These are phyloP conservation scores for Rhizopogon roseolus DNA, from an alignment of 768 basidiomycete genomes.

Conservation along the genomic window DNA sequence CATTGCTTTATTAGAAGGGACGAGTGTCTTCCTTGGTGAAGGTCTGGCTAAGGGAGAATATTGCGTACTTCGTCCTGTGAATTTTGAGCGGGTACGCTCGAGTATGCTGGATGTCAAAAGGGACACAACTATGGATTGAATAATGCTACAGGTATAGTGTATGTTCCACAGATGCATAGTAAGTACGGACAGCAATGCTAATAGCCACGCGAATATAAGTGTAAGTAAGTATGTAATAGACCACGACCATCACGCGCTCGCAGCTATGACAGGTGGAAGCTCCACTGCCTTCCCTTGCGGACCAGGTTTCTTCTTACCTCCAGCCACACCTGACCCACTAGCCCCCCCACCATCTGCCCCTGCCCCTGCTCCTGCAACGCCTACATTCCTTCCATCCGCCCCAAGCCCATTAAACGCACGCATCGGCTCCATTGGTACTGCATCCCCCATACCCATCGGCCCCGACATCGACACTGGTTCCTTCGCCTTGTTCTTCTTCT, in stretches of 20 bases:
- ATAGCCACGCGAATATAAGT: conserved; percentile 2
- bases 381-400: conserved; percentile 7
- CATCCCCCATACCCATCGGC: conserved; percentile 10
- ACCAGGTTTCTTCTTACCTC: conserved; percentile 1
- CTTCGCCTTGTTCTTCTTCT: conserved; percentile 50
- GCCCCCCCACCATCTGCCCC: neutral
- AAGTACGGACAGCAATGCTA: neutral
- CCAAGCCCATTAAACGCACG: conserved; percentile 13
- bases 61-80: too few species aligned
- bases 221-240: neutral
- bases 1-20: too few species aligned
- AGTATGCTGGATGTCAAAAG: too few species aligned
- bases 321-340: conserved; percentile 8
- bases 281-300: conserved; percentile 17
- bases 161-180: neutral
- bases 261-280: conserved; percentile 30
- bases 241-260: conserved; percentile 23
- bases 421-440: conserved; percentile 13
- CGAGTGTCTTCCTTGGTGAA: too few species aligned
- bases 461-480: conserved; percentile 18
- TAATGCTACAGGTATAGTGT: conserved; percentile 32
- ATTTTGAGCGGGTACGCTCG: too few species aligned
- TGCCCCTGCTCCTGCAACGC: neutral
- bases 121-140: conserved; percentile 17
- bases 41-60: too few species aligned